Base-by-base conservation (phyloP, 106 monocot genomes). In the Apostasia shenzhenica region DNA sequence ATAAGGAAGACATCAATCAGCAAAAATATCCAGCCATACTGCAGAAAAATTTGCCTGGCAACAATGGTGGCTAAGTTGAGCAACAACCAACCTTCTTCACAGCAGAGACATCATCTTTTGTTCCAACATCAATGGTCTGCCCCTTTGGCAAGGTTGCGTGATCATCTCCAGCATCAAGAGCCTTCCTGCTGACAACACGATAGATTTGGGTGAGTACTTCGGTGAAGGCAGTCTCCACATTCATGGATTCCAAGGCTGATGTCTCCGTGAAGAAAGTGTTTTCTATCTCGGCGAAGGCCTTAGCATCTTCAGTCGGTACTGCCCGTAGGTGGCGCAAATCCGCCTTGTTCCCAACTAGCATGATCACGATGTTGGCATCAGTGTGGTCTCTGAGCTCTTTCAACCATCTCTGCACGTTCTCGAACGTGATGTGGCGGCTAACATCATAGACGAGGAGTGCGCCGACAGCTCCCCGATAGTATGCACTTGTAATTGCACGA, bases 221-320 rank as follows among this genome's bases (percentile, higher is more conserved):
- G 2, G 52, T 72, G 41, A 72, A 72, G 52, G 72, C 72, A 54
- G 61, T 51, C n/a, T 61, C 72, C 6, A 72, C 72, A 54, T 72
- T 72, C 51, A 72, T 61, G 61, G 72, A 72, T 43, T 72, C 72
- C 9, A 72, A 52, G 58, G 72, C 72, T 14, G 72, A 72, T 7
- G 72, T 72, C 51, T 72, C 72, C 72, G 62, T 72, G 62, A 72
- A 72, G 52, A 72, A 72, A 8, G 72, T 62, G 41, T 63, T 72
- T 43, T 72, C 72, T 12, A 41, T 72, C 48, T 72, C 72, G n/a
- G 72, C 72, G 2, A 72, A 62, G 10, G 61, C 39, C 53, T 53
- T 61, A 41, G 61, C 72, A 8, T 72, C 62, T 42, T 72, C 72
- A 0, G 52, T 62, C 0, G 72, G 14, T 40, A 72, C 72, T 48